Evolutionary conservation across 2,329 filamentous ascomycete genomes (phyloP), one percentile per base, ranked within the genome.

Genomic region (Cladophialophora psammophila): DNA sequence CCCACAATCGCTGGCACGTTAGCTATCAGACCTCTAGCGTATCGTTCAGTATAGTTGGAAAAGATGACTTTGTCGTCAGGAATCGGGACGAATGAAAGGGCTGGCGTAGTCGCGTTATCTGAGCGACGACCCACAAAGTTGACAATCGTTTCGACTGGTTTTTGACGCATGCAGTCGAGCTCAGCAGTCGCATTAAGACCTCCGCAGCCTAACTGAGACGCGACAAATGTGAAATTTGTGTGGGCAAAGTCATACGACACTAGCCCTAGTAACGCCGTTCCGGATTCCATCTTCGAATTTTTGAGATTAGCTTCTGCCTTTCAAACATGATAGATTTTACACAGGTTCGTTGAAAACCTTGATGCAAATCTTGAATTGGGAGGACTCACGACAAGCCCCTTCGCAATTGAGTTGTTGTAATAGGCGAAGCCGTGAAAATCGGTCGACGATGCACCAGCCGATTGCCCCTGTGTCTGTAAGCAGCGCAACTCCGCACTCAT

Each of bases 171-270:
- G 59, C 75, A 77, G n/a, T 71, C 68, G 6, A 77, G 63, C 60
- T 76, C 72, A 2, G 69, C 68, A 5, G 66, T 59, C 2, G 72
- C 61, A 34, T 74, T 72, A 2, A 56, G 54, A 55, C 65, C 72
- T 35, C 68, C 66, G 62, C 76, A 77, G 10, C 73, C 75, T 12
- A 78, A 60, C 2, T 68, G 62, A 20, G 72, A 67, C 8, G 76
- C 75, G 3, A 77, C 74, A 63, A 76, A 74, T 18, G 73, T 71
- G 63, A 76, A 77, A 55, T 76, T 72, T 13, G 70, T 63, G 45
- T 76, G 70, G 6, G 66, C 55, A 55, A 72, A 55, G 8, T 66
- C 66, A 6, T 61, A 40, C 12, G 68, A 64, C 1, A 64, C 40
- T 20, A 34, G 7, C 26, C 26, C 26, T 26, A 26, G 26, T 3